A percentile compares a stretch with the other conserved stretches of the same genome.
phyloP scores from a whole-genome alignment of 306 rosid species.

The Fagus crenata region DNA sequence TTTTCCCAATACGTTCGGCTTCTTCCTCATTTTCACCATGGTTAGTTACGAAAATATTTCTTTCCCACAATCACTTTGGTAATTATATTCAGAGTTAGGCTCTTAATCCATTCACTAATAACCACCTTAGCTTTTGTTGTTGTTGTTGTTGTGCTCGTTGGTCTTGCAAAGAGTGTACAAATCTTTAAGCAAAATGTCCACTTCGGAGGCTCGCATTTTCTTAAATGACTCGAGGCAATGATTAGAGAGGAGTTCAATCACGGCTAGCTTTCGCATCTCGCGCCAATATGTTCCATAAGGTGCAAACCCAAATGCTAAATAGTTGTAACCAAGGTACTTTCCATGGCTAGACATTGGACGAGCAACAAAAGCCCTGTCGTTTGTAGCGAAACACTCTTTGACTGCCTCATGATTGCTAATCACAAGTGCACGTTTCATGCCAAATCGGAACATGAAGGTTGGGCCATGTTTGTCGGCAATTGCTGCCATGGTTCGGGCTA shows the following conservation, averaged over 20 bases:
- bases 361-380: conserved; percentile 19
- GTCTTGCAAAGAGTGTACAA: conserved; percentile 6
- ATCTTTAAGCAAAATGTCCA: conserved; percentile 8
- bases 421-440: conserved; percentile 19
- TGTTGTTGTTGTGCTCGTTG: too few species aligned
- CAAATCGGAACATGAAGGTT: conserved; percentile 26
- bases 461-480: conserved; percentile 34
- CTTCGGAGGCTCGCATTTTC: conserved; percentile 15
- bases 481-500: conserved; percentile 16
- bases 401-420: conserved; percentile 33
- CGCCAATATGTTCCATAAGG: conserved; percentile 22
- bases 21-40: conserved; percentile 3
- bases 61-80: conserved; percentile 23
- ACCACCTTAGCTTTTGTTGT: conserved; percentile 8
- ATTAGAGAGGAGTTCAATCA: conserved; percentile 24
- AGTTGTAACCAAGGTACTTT: conserved; percentile 30
- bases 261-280: conserved; percentile 22
- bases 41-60: conserved; percentile 15
- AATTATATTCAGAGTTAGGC: conserved; percentile 19
- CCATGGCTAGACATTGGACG: conserved; percentile 22
- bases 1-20: conserved; percentile 13
- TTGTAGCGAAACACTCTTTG: conserved; percentile 34
- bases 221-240: conserved; percentile 12
- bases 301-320: conserved; percentile 25
- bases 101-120: conserved; percentile 22